Base-by-base conservation (phyloP, 192 early-diverging fungal genomes). In the Phlyctochytrium planicorne region DNA sequence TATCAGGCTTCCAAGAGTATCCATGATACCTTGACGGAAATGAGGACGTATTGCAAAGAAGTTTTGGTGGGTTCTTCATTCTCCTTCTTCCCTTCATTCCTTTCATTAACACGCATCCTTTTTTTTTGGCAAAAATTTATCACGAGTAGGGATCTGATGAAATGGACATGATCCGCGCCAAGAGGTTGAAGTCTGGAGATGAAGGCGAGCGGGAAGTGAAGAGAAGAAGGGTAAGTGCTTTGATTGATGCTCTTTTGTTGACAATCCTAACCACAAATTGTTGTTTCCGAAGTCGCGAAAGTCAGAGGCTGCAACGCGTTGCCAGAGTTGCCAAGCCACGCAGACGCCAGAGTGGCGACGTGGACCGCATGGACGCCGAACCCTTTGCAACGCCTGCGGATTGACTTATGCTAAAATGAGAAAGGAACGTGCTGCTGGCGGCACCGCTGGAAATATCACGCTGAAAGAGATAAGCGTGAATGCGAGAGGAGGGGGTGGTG, bases 341-440 rank as follows among this genome's bases (percentile, higher is more conserved):
- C 91, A 92, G 69, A 95, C 93, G 0, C 94, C 94, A 32, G 91
- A 95, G 71, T 96, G 94, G 94, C 81, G 94, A 29, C 87, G 94
- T 17, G 93, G 94, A 14, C 93, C 93, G 23, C 88, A 90, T 52
- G 93, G 93, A 25, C 89, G 90, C 1, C 81, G 94, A 30, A 95
- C 93, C 12, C 83, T 96, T 23, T 96, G 94, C 80, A 96, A 96
- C 78, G 94, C 93, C 0, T 94, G 94, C 72, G 94, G 94, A 20
- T 70, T 79, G 31, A 79, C 40, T 20, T 47, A 47, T 20, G 40
- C 40, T 20, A 47, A 47, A 20, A 6, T 47, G 10, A 47, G 20
- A 20, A 47, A 47, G 40, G 40, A 6, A 14, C 40, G 40, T 20
- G 40, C 40, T n/a, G n/a, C n/a, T n/a, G n/a, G n/a, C n/a, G n/a